Evolutionary conservation across 139 green algal species (phyloP).

Genomic region (Chlamydomonas sp.): DNA sequence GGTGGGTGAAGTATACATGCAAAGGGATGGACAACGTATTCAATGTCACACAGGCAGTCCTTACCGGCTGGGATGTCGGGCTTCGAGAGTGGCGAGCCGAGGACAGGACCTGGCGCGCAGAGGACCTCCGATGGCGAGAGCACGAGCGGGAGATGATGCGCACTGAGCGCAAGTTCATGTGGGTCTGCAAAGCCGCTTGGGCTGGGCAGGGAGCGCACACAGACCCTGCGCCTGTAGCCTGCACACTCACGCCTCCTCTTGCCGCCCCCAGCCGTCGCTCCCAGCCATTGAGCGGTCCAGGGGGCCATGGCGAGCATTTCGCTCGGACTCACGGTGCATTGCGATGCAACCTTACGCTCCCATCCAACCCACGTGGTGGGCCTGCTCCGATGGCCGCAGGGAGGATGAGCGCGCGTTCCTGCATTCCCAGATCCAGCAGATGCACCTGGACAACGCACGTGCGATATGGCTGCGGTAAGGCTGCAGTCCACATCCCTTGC

Average conservation of each 20-base stretch:
- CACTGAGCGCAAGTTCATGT: slow-evolving; percentile 17
- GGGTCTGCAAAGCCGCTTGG: not conserved
- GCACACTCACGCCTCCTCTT: too few species aligned
- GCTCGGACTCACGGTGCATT: too few species aligned
- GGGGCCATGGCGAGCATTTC: too few species aligned
- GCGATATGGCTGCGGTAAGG: slow-evolving; percentile 65
- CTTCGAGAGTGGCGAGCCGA: slow-evolving; percentile 60
- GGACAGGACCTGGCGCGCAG: slow-evolving; percentile 63
- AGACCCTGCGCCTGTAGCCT: not conserved
- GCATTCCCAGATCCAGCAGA: slow-evolving; percentile 68
- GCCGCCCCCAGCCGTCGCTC: too few species aligned
- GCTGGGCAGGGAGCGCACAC: not conserved
- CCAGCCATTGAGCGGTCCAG: too few species aligned
- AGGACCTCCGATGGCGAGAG: slow-evolving; percentile 58
- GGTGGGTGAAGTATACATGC: too few species aligned
- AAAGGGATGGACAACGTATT: slow-evolving; percentile 14
- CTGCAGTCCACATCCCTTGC: slow-evolving; percentile 55
- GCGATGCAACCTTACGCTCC: not conserved
- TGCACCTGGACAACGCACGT: slow-evolving; percentile 74
- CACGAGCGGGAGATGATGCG: slow-evolving; percentile 30
- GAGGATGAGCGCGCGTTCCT: slow-evolving; percentile 57
- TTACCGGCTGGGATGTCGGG: slow-evolving; percentile 65
- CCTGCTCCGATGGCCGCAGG: slow-evolving; percentile 14
- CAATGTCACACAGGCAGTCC: slow-evolving; percentile 50
- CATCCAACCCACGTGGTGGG: not conserved